These are phyloP conservation scores for Chlorella sorokiniana DNA, from an alignment of 139 green algal species.

Conservation along the genomic window DNA sequence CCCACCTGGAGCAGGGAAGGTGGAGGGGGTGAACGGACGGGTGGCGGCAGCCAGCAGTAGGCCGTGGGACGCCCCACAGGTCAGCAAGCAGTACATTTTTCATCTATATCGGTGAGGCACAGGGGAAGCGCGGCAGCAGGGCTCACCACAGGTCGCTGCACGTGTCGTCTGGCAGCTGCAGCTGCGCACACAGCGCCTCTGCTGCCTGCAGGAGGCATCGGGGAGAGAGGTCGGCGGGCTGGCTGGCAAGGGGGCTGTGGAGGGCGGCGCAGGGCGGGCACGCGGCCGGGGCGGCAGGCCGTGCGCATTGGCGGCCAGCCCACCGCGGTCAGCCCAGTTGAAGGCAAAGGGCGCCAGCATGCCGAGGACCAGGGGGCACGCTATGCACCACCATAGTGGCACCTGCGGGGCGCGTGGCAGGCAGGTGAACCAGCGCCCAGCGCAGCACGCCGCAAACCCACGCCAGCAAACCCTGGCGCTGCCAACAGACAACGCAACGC, in stretches of 20 bases:
- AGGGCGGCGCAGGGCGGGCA: too few relatives aligned
- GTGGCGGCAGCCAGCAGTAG: neutral
- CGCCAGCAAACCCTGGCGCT: too few relatives aligned
- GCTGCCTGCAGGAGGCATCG: neutral
- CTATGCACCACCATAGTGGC: conserved; percentile 30
- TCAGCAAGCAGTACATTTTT: conserved; percentile 3
- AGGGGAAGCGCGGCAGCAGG: neutral
- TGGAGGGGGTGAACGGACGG: neutral
- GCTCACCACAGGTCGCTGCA: conserved; percentile 52
- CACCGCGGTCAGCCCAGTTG: conserved; percentile 47
- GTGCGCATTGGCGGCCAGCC: neutral
- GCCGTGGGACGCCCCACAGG: neutral
- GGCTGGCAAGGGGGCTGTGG: too few relatives aligned
- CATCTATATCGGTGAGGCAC: too few relatives aligned
- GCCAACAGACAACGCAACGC: neutral
- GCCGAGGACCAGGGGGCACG: conserved; percentile 32
- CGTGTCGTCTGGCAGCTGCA: conserved; percentile 40
- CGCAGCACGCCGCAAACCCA: too few relatives aligned
- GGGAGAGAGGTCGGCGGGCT: too few relatives aligned
- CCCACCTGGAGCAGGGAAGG: conserved; percentile 38
- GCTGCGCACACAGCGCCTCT: conserved; percentile 37
- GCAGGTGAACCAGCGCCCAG: neutral
- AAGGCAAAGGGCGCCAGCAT: conserved; percentile 57
- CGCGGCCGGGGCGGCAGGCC: too few relatives aligned
- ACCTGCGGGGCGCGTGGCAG: neutral